Evolutionary conservation across 208 protist species (phyloP).

Genomic region (Trypanosoma melophagium): DNA sequence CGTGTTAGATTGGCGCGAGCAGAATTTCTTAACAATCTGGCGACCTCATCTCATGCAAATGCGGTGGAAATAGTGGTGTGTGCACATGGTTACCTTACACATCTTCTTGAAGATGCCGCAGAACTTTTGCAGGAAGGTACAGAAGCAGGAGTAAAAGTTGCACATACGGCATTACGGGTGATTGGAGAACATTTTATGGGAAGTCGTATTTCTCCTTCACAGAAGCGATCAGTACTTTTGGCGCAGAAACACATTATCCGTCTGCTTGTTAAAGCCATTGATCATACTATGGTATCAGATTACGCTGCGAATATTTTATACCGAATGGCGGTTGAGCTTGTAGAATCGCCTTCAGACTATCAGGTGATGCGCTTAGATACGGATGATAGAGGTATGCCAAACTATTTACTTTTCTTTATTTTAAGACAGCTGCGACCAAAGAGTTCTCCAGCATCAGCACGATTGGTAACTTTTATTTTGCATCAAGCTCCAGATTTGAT

Average conservation of each 20-base stretch:
- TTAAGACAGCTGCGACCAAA: slow-evolving; percentile 78
- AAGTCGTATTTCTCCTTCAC: slow-evolving; percentile 39
- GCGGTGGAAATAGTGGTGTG: slow-evolving; percentile 56
- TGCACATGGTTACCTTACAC: slow-evolving; percentile 76
- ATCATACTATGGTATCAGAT: slow-evolving; percentile 59
- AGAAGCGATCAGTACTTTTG: slow-evolving; percentile 68
- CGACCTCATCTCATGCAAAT: slow-evolving; percentile 36
- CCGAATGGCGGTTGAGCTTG: slow-evolving; percentile 61
- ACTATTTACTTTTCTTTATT: slow-evolving; percentile 88
- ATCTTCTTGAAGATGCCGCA: slow-evolving; percentile 82
- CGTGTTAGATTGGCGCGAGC: slow-evolving; percentile 64
- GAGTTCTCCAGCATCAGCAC: slow-evolving; percentile 52
- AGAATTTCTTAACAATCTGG: slow-evolving; percentile 72
- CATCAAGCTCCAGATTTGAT: slow-evolving; percentile 80
- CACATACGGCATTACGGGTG: slow-evolving; percentile 46
- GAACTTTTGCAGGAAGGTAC: slow-evolving; percentile 83
- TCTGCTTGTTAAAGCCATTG: slow-evolving; percentile 79
- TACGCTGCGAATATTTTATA: slow-evolving; percentile 61
- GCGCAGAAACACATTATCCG: slow-evolving; percentile 83
- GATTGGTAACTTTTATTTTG: slow-evolving; percentile 73
- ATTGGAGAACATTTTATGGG: slow-evolving; percentile 70
- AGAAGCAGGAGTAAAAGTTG: slow-evolving; percentile 47
- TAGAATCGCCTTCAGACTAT: slow-evolving; percentile 85
- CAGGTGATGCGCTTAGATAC: slow-evolving; percentile 63
- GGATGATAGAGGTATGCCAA: slow-evolving; percentile 84